Evolutionary conservation across 2,329 filamentous ascomycete species (phyloP), one percentile per base, ranked within the genome.

Genomic region (Neofusicoccum parvum): DNA sequence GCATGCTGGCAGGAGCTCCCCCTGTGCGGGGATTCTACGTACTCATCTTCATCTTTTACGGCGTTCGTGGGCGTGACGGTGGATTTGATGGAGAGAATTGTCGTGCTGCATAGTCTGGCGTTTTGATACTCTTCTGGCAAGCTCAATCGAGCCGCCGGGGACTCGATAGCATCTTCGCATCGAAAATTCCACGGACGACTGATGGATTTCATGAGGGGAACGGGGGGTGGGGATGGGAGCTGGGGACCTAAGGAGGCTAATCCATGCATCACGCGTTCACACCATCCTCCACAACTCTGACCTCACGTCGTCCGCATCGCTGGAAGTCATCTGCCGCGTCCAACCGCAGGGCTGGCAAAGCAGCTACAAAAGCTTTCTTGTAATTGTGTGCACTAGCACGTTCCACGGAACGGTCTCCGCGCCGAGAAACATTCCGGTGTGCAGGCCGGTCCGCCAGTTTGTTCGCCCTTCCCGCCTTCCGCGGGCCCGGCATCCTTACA

Each of bases 351-450:
- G 27, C 41, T 45, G 37, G 3, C 36, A 60, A 60, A 60, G 43
- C 15, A 23, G 17, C 56, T 49, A 60, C 56, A 60, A 34, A 49
- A 60, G 41, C 32, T 60, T 48, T 60, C 56, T 60, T 48, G 56
- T 60, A 60, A 60, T 60, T 14, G 32, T 37, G 43, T 6, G n/a
- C 15, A 32, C 23, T 46, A 14, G 54, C 56, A 60, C 56, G 56
- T 60, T 48, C 56, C 56, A 39, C 56, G 15, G 32, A 12, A 46
- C 32, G 56, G 56, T 45, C 56, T 60, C 32, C 43, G 41, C 56
- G 56, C 56, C 27, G 27, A 60, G 43, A 37, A 60, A 48, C 41
- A 60, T 23, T 37, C 43, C 27, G 32, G 17, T n/a, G 32, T 4
- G 27, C 32, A 9, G n/a, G 56, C 32, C 17, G 5, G 23, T 23